Percentiles rank a stretch among this genome's conserved stretches.
Evolutionary conservation across 441 rosid genomes (phyloP).

Genomic region (Eruca vesicaria): DNA sequence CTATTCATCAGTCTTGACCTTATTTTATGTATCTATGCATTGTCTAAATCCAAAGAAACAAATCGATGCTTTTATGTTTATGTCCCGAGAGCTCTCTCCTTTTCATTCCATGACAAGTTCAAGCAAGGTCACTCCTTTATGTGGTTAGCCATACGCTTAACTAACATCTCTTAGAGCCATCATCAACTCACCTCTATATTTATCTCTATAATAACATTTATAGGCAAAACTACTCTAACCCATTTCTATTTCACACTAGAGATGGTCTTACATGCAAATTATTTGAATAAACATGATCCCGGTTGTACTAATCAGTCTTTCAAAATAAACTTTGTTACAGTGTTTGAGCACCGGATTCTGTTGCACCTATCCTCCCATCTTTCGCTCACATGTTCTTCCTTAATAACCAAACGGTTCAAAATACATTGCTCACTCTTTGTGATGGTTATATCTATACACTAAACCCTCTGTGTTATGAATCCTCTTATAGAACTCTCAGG

Average conservation of each 20-base stretch:
- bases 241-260: too few species aligned
- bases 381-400: conserved; percentile 56
- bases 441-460: too few species aligned
- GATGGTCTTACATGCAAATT: neutral
- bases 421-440: neutral
- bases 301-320: neutral
- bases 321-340: conserved; percentile 43
- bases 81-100: conserved; percentile 73
- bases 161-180: neutral
- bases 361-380: conserved; percentile 89
- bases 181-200: too few species aligned
- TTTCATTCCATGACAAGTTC: conserved; percentile 84
- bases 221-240: too few species aligned
- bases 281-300: too few species aligned
- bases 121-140: conserved; percentile 93
- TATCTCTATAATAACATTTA: too few species aligned
- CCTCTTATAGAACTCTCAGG: neutral
- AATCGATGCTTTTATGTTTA: conserved; percentile 25
- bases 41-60: neutral
- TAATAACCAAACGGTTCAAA: conserved; percentile 13
- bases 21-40: conserved; percentile 4
- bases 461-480: too few species aligned
- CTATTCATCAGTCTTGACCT: neutral
- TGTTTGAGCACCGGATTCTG: conserved; percentile 93
- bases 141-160: conserved; percentile 58